Evolutionary conservation across 1,284 basidiomycete species (phyloP), one percentile per base, ranked within the genome.

Genomic region (Trichosporon sp.): DNA sequence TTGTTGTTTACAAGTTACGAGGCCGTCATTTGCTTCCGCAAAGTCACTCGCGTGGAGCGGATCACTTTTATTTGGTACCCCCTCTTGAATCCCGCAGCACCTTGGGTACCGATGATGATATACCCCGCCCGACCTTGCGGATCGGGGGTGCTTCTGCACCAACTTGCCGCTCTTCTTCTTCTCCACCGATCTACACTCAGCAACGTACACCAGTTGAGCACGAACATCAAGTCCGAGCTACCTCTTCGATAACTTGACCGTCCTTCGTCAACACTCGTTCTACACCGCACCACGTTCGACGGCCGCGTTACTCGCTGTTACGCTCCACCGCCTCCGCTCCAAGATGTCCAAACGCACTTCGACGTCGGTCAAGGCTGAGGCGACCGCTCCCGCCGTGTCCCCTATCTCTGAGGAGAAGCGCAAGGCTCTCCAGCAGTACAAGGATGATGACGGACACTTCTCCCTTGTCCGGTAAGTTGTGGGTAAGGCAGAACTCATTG

Each of bases 391-490:
- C 5, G 49, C 16, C 23, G 27, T 52, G 3, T 27, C 46, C 13
- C 58, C 34, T 14, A 29, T 58, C 14, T 74, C 78, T 23, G 75
- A 79, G 58, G 78, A 76, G 73, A 85, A 86, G 70, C 80, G 76
- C 56, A 80, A 84, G 64, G 84, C 83, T 62, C 83, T 95, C 59
- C 89, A 90, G 73, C 87, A 95, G 78, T 97, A 96, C 78, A 83
- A 88, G 71, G 87, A 93, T 68, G 89, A 89, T 33, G 88, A 93
- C 68, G 92, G 94, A 7, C 94, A 97, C 81, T 97, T 97, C 80
- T 94, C 92, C 21, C 86, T 97, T 59, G 94, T 96, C 78, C 88
- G 93, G 94, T 94, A 63, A 71, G 82, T 81, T 31, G 69, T n/a
- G n/a, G n/a, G n/a, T n/a, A n/a, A n/a, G n/a, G n/a, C n/a, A n/a